Evolutionary conservation across 768 basidiomycete genomes (phyloP).

Genomic region (Tylopilus rubrobrunneus): DNA sequence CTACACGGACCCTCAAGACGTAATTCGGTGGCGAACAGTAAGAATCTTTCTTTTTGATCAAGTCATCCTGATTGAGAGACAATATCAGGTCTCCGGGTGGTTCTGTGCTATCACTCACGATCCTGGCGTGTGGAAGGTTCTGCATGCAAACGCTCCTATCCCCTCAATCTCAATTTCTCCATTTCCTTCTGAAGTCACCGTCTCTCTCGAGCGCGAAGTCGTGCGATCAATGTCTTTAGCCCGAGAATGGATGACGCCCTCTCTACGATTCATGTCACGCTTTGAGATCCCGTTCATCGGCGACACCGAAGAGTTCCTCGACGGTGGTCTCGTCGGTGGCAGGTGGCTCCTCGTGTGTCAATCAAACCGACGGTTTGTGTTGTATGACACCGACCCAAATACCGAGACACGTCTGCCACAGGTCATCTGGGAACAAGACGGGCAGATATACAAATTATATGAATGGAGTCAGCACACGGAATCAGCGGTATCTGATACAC

Average conservation of each 20-base stretch:
- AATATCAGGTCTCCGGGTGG: neutral
- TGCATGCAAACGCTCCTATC: neutral
- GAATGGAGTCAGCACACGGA: neutral
- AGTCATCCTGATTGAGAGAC: neutral
- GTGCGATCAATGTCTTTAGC: neutral
- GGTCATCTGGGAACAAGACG: neutral
- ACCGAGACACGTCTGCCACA: neutral
- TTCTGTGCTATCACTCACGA: neutral
- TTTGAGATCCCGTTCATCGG: neutral
- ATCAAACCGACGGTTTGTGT: neutral
- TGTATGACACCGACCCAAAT: neutral
- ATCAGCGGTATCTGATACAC: neutral
- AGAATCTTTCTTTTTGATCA: neutral
- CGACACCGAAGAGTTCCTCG: neutral
- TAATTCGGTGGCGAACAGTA: constrained; percentile 5
- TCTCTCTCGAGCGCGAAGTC: neutral
- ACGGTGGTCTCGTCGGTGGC: neutral
- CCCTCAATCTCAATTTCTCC: neutral
- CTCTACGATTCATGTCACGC: neutral
- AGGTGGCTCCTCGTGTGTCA: constrained; percentile 4
- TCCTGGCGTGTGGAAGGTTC: neutral
- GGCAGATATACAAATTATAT: neutral
- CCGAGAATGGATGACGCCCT: neutral
- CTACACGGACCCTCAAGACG: neutral
- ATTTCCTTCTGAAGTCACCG: neutral